Evolutionary conservation across 179 eudicot genomes (phyloP).

Genomic region (Carnegiea gigantea): DNA sequence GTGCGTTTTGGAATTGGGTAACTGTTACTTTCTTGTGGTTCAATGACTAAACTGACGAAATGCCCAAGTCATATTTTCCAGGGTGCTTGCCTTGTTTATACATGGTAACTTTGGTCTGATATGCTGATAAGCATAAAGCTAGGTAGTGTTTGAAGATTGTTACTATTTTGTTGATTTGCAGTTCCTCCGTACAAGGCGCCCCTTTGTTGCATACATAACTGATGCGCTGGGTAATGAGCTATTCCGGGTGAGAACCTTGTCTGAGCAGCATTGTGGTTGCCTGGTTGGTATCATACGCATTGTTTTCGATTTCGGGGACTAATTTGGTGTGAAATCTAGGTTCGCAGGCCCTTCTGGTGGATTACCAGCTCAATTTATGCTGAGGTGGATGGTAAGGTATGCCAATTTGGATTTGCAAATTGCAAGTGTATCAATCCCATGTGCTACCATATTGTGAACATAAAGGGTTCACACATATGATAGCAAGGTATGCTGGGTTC

Average conservation of each 20-base stretch:
- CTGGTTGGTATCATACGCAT: not conserved
- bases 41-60: not conserved
- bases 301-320: slow-evolving; percentile 17
- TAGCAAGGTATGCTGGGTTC: not conserved
- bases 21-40: not conserved
- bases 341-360: slow-evolving; percentile 99
- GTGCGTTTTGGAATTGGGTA: not conserved
- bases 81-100: not conserved
- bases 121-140: not conserved
- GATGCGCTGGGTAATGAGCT: slow-evolving; percentile 86
- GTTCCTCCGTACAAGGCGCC: slow-evolving; percentile 88
- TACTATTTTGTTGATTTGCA: slow-evolving; percentile 37
- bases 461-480: not conserved
- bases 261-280: not conserved
- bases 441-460: not conserved
- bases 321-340: slow-evolving; percentile 41
- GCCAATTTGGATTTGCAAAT: slow-evolving; percentile 23
- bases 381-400: slow-evolving; percentile 92
- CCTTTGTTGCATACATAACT: slow-evolving; percentile 77
- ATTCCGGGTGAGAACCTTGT: slow-evolving; percentile 57
- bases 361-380: slow-evolving; percentile 91
- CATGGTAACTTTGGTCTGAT: not conserved
- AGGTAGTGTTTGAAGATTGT: not conserved
- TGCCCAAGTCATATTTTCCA: not conserved
- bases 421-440: not conserved